phyloP scores from a whole-genome alignment of 495 filamentous ascomycete genomes.

The Polyplosphaeria fusca region DNA sequence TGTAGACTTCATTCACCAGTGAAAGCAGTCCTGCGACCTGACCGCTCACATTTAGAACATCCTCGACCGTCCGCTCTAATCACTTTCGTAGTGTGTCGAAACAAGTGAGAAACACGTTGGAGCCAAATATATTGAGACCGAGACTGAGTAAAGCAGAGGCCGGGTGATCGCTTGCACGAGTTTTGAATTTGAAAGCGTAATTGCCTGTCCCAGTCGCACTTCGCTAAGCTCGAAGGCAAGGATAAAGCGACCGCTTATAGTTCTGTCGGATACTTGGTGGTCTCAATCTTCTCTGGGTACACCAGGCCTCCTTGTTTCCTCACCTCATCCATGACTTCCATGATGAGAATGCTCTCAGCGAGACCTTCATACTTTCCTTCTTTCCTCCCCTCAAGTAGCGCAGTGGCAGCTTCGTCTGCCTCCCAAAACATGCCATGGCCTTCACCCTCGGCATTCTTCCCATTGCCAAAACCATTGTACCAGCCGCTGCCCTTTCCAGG shows the following conservation, averaged over 20 bases:
- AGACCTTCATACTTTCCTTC: constrained; percentile 72
- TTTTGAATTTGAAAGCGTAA: too few species aligned
- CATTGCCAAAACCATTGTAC: constrained; percentile 35
- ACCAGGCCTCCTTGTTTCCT: constrained; percentile 70
- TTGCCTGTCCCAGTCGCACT: too few species aligned
- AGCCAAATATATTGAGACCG: too few species aligned
- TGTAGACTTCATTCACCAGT: too few species aligned
- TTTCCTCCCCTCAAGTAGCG: constrained; percentile 74
- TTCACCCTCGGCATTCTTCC: constrained; percentile 24
- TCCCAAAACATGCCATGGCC: constrained; percentile 95
- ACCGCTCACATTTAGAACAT: too few species aligned
- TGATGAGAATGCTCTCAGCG: constrained; percentile 86
- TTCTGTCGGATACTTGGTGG: constrained; percentile 55
- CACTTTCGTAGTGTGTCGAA: too few species aligned
- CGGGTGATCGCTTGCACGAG: too few species aligned
- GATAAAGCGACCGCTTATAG: constrained; percentile 8
- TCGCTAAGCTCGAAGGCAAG: too few species aligned
- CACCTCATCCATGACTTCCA: constrained; percentile 94
- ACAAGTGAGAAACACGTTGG: too few species aligned
- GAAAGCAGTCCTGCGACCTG: too few species aligned
- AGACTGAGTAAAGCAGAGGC: too few species aligned
- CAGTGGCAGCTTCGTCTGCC: constrained; percentile 83
- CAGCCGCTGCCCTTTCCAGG: constrained; percentile 37
- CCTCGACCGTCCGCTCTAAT: too few species aligned
- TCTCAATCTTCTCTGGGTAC: constrained; percentile 85